These are phyloP conservation scores for Citrus australasica DNA, from an alignment of 345 rosid genomes.

Conservation along the genomic window DNA sequence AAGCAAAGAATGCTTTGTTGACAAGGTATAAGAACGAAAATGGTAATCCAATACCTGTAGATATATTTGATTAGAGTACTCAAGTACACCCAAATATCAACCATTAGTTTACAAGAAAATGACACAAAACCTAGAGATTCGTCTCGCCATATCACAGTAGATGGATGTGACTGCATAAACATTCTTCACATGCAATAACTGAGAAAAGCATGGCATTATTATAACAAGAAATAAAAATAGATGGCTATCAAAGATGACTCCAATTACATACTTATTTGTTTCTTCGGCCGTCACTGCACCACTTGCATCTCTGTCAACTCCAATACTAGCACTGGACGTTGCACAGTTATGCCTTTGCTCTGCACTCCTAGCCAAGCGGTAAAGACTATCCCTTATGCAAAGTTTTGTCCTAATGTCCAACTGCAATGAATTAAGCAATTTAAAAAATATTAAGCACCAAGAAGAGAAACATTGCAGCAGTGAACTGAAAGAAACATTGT, in stretches of 20 bases:
- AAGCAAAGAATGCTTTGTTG: background rate
- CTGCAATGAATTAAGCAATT: constrained; percentile 36
- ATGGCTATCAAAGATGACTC: background rate
- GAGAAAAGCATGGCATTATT: background rate
- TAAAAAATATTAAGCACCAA: constrained; percentile 3
- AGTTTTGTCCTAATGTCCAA: constrained; percentile 87
- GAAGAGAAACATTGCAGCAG: background rate
- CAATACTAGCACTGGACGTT: constrained; percentile 34
- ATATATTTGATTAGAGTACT: background rate
- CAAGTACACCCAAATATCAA: background rate
- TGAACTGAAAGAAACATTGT: too few relatives aligned
- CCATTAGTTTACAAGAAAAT: background rate
- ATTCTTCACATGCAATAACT: background rate
- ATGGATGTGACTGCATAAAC: background rate
- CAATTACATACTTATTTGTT: constrained; percentile 55
- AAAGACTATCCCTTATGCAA: constrained; percentile 89
- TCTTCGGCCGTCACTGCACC: constrained; percentile 43
- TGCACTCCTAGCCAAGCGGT: constrained; percentile 89
- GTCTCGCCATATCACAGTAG: background rate
- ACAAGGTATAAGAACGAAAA: background rate
- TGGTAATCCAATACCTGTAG: background rate
- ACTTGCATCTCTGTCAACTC: constrained; percentile 35
- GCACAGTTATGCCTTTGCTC: constrained; percentile 65
- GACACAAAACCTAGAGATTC: background rate
- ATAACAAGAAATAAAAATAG: background rate